Base-by-base conservation (phyloP, 2,329 filamentous ascomycete species). In the Phaeosphaeriaceae sp. region DNA sequence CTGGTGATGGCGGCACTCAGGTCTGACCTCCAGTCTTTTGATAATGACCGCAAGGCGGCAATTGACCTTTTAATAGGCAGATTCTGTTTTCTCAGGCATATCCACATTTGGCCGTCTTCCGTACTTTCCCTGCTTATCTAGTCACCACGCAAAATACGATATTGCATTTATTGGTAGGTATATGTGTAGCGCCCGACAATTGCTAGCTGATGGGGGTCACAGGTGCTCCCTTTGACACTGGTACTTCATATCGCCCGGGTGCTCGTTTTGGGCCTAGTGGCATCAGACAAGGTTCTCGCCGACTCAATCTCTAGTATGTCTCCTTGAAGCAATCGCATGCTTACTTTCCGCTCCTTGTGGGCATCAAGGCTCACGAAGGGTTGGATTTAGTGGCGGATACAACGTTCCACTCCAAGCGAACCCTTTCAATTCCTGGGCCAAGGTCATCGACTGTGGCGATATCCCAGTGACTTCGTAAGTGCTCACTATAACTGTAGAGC, bases 11-110 rank as follows among this genome's bases (percentile, higher is more conserved):
- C 20, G 90, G 90, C 47, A 94, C 85, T 32, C 89, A 94, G 80
- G 88, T 89, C 64, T 40, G 76, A 54, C n/a, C 5, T 38, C 26
- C 6, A 33, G 6, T 12, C 29, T 4, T 15, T 3, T 12, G 1
- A 33, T n/a, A 11, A 4, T 18, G 35, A 7, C 3, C 26, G 13
- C 13, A 13, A 26, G 17, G 21, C 23, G 45, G 36, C 28, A 30
- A 52, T 54, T 70, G 47, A 71, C 54, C 2, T 34, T 18, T 38
- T 3, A 29, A 33, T 52, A 92, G 87, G 90, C 90, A 51, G 90
- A 95, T 71, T 92, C 89, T 0, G 89, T 94, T 49, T 95, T 94
- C 75, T 93, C 89, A 1, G 90, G 90, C 21, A 94, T 95, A 66
- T 89, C 88, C 1, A 95, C 90, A 6, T 94, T 94, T 68, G 90